These are phyloP conservation scores for Lactifluus hygrophoroides DNA, from an alignment of 768 basidiomycete genomes.

Conservation along the genomic window DNA sequence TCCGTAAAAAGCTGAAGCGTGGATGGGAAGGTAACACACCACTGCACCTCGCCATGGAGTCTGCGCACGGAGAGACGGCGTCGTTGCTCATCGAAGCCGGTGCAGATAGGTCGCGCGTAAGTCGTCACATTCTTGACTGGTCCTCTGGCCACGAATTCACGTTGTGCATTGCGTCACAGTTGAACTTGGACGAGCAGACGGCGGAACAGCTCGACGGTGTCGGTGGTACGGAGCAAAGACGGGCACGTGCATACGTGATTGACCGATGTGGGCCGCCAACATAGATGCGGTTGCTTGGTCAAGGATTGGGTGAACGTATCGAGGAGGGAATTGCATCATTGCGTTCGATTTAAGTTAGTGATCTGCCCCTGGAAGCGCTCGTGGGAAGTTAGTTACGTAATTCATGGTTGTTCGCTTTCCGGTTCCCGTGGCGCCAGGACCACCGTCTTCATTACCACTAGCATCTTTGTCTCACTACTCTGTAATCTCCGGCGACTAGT, in stretches of 20 bases:
- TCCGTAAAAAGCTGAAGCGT: not conserved
- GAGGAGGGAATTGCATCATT: no score
- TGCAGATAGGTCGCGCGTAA: constrained; percentile 81
- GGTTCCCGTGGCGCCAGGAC: no score
- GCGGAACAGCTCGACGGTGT: constrained; percentile 88
- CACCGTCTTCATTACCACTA: constrained; percentile 3
- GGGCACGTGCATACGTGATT: constrained; percentile 67
- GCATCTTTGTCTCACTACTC: constrained; percentile 4
- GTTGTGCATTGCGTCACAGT: constrained; percentile 38
- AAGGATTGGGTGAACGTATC: no score
- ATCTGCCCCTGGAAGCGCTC: constrained; percentile 2
- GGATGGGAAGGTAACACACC: constrained; percentile 81
- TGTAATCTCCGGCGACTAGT: constrained; percentile 12
- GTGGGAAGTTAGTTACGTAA: constrained; percentile 17
- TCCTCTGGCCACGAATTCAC: no score
- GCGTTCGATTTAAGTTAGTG: no score
- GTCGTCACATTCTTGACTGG: constrained; percentile 24
- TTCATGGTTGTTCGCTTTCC: not conserved
- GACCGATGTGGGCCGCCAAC: constrained; percentile 48
- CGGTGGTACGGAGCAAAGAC: constrained; percentile 80
- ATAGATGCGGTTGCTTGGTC: no score
- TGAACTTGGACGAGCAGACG: constrained; percentile 76
- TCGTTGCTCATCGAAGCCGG: constrained; percentile 90
- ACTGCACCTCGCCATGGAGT: constrained; percentile 95
- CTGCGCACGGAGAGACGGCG: constrained; percentile 86